Conservation (phyloP, 495 filamentous ascomycete species). For the Friedmanniomyces simplex region DNA sequence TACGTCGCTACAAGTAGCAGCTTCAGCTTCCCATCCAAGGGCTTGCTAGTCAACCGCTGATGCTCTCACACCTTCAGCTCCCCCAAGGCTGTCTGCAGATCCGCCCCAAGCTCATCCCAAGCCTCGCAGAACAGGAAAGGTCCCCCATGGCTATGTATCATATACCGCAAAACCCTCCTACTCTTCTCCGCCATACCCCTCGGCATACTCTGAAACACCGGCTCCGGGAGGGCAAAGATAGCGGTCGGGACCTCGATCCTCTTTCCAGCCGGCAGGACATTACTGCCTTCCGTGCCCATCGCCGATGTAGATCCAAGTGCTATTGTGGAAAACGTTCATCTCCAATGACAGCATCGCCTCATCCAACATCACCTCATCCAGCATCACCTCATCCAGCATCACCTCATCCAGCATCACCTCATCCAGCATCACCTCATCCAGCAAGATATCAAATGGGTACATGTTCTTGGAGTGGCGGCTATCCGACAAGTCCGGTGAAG, state of each 20-base stretch:
- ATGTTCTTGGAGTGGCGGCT: neutral
- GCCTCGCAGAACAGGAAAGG: neutral
- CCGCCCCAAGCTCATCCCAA: neutral
- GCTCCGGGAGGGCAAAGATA: neutral
- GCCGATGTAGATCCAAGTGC: neutral
- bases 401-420: neutral
- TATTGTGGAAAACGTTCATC: neutral
- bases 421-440: neutral
- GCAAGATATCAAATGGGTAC: neutral
- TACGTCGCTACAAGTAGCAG: no score
- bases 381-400: neutral
- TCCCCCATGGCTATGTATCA: neutral
- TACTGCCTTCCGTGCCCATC: neutral
- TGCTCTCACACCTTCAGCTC: neutral
- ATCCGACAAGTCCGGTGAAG: neutral
- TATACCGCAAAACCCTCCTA: neutral
- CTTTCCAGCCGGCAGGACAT: neutral
- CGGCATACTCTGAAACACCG: neutral
- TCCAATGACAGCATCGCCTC: neutral
- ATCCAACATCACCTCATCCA: neutral
- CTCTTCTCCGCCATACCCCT: neutral
- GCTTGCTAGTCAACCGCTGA: neutral
- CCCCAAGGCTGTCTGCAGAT: neutral
- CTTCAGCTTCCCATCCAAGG: no score
- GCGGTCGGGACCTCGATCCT: neutral